Evolutionary conservation across 306 rosid species (phyloP).

Genomic region (Heteromeles arbutifolia): DNA sequence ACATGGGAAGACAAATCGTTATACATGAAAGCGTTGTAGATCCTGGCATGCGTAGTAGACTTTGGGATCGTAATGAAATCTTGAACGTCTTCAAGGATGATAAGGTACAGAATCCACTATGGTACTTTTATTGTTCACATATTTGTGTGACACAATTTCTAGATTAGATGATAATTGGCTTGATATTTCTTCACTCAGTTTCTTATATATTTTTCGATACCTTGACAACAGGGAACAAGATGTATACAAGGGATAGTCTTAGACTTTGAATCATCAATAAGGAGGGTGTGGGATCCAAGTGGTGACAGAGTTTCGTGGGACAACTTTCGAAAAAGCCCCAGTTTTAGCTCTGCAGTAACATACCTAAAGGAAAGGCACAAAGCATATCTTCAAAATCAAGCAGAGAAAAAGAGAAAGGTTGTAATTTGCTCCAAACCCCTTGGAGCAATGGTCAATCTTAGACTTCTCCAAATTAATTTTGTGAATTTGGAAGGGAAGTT

Average conservation of each 20-base stretch:
- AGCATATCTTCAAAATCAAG: too few species aligned
- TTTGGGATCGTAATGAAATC: constrained; percentile 53
- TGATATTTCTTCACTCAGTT: background rate
- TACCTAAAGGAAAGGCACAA: too few species aligned
- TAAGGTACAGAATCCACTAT: constrained; percentile 24
- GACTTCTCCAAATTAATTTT: constrained; percentile 56
- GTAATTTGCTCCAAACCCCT: constrained; percentile 27
- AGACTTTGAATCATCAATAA: constrained; percentile 27
- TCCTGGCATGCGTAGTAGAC: constrained; percentile 47
- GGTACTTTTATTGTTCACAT: background rate
- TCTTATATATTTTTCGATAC: constrained; percentile 1
- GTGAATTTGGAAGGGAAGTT: constrained; percentile 37
- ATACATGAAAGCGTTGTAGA: constrained; percentile 16
- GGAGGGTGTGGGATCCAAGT: background rate
- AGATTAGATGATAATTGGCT: background rate
- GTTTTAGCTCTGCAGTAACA: constrained; percentile 10
- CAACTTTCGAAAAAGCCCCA: constrained; percentile 19
- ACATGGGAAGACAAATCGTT: constrained; percentile 67
- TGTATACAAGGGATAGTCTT: constrained; percentile 39
- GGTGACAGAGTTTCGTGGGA: constrained; percentile 16
- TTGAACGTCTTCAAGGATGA: constrained; percentile 30
- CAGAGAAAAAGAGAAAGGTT: constrained; percentile 8
- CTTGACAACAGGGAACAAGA: constrained; percentile 31
- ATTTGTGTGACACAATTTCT: background rate
- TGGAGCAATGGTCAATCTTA: constrained; percentile 35